These are phyloP conservation scores for Rhododendron ovatum DNA, from an alignment of 148 eudicot genomes.

Conservation along the genomic window DNA sequence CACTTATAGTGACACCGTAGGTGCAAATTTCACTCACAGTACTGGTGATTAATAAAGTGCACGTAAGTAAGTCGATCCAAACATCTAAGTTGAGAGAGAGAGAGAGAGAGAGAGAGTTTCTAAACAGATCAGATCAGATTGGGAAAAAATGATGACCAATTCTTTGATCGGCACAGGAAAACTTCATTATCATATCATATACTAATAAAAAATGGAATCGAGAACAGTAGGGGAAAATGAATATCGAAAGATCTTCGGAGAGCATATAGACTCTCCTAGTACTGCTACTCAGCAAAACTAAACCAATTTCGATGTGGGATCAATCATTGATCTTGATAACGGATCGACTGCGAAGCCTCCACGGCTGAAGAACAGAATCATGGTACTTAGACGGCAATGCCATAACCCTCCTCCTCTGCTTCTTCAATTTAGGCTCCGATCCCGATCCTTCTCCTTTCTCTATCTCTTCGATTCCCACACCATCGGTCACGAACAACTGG, in stretches of 20 bases:
- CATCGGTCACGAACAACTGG: slow-evolving; percentile 8
- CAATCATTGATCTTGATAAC: slow-evolving; percentile 12
- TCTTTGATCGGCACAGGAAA: neutral
- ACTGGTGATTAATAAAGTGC: too few relatives aligned
- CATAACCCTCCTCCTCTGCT: slow-evolving; percentile 22
- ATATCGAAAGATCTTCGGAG: neutral
- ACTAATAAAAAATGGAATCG: neutral
- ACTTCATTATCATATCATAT: neutral
- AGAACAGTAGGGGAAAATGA: neutral
- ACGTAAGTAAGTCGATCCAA: too few relatives aligned
- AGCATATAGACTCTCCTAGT: neutral
- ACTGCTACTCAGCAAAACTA: neutral
- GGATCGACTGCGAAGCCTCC: slow-evolving; percentile 19
- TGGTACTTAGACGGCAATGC: slow-evolving; percentile 23
- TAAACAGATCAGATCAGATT: neutral
- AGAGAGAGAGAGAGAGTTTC: too few relatives aligned
- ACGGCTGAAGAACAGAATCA: slow-evolving; percentile 24
- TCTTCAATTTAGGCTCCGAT: slow-evolving; percentile 4
- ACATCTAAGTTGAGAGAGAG: too few relatives aligned
- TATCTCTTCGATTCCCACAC: slow-evolving; percentile 2
- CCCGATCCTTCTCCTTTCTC: neutral
- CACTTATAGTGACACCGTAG: neutral
- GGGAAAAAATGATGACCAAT: neutral
- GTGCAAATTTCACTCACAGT: neutral
- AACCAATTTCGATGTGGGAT: neutral